Evolutionary conservation across 1,284 basidiomycete genomes (phyloP).

Genomic region (Ganoderma boninense): DNA sequence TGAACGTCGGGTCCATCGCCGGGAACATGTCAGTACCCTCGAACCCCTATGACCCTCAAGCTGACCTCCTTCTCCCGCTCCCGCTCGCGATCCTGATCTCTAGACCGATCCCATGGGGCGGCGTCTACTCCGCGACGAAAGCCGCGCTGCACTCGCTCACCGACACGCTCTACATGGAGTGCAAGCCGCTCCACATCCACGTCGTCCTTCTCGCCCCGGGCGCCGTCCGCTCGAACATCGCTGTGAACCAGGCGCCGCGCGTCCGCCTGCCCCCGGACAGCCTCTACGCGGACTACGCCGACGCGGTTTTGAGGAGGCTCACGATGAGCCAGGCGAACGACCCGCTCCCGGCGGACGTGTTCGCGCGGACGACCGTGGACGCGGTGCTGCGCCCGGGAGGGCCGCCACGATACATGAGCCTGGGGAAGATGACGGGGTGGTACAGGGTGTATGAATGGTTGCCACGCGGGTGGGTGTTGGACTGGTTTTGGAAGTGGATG

Average conservation of each 20-base stretch:
- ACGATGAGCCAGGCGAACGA: conserved; percentile 45
- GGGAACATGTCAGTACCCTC: conserved; percentile 57
- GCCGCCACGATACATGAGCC: conserved; percentile 41
- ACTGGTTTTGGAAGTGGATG: conserved; percentile 50
- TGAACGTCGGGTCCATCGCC: conserved; percentile 78
- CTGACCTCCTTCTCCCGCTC: too few relatives aligned
- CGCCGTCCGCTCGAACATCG: conserved; percentile 65
- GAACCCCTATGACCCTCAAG: not conserved
- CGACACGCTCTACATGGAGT: conserved; percentile 76
- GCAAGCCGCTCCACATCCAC: conserved; percentile 63
- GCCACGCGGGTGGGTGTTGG: conserved; percentile 49
- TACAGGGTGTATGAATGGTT: conserved; percentile 42
- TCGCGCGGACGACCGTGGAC: conserved; percentile 57
- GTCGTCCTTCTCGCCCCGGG: conserved; percentile 43
- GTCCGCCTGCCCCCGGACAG: conserved; percentile 56
- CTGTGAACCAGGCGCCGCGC: conserved; percentile 52
- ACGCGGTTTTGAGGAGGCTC: conserved; percentile 48
- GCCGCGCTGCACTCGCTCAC: conserved; percentile 52
- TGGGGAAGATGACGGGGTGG: conserved; percentile 46
- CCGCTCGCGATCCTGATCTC: not conserved
- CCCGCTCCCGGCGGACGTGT: conserved; percentile 58
- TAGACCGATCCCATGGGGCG: conserved; percentile 76
- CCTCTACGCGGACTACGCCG: conserved; percentile 58
- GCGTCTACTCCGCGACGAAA: conserved; percentile 48
- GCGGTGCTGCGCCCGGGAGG: conserved; percentile 44